Base-by-base conservation (phyloP, 768 basidiomycete species). In the Boletales sp. region DNA sequence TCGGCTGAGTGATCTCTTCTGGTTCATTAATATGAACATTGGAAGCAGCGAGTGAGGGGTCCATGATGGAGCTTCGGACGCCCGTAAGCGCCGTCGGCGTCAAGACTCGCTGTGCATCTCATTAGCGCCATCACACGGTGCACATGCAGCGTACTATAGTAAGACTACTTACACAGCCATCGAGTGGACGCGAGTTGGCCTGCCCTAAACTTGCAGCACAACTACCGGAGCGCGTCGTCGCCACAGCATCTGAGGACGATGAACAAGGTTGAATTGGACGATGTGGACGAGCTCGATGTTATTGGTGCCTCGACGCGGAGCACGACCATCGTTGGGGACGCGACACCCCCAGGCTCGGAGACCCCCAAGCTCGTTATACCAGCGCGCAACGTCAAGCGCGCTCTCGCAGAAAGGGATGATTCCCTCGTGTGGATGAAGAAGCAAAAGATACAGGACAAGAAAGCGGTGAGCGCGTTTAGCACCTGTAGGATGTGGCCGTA, bases 361-460 rank as follows among this genome's bases (percentile, higher is more conserved):
- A 27, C 24, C 7, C 29, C 18, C 17, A 53, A 50, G 10, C 18
- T 36, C 32, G 44, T 45, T 50, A 55, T 55, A 48, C 57, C 65
- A 24, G 1, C 48, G 13, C 45, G 21, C 35, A 42, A 44, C 8
- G 10, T 27, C 32, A 67, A 67, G 14, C 68, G 66, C 24, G 54
- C 60, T 2, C 12, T 52, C 32, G 36, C 56, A 12, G 55, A 46
- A 5, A 40, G 35, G 14, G 45, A 39, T 14, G 41, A 2, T 3
- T 0, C 8, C 2, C 37, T 2, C 3, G 1, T 12, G 3, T 18
- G n/a, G 9, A 40, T 6, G 37, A 72, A 71, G 59, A 70, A 63
- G 54, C 61, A 48, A 31, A 73, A 66, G 46, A 43, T 63, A 39
- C 65, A 70, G 11, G 63, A 68, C 43, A 74, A 71, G 48, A 77